Evolutionary conservation across 331 rosid genomes (phyloP).

Genomic region (Acacia concinna): DNA sequence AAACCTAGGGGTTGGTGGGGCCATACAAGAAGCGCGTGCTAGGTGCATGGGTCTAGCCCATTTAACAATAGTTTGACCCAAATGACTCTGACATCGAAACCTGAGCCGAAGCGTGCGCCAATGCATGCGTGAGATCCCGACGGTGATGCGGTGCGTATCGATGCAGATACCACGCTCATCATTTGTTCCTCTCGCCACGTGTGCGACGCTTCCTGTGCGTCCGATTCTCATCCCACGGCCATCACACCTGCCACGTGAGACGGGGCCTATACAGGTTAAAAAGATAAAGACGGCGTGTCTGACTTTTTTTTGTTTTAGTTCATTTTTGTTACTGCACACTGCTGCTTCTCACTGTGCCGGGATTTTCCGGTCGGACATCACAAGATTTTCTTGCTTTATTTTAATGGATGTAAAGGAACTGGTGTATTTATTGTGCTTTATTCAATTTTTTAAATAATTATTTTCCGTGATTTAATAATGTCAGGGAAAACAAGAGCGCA

Average conservation of each 20-base stretch:
- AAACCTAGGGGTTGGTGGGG: neutral
- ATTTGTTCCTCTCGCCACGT: slow-evolving; percentile 30
- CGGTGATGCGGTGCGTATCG: slow-evolving; percentile 40
- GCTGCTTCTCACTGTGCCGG: slow-evolving; percentile 36
- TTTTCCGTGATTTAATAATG: slow-evolving; percentile 11
- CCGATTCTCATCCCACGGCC: neutral
- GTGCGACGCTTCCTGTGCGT: neutral
- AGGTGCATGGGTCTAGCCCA: slow-evolving; percentile 46
- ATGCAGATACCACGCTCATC: slow-evolving; percentile 31
- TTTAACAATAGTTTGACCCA: slow-evolving; percentile 53
- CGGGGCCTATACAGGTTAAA: neutral
- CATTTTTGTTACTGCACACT: slow-evolving; percentile 37
- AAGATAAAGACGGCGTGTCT: slow-evolving; percentile 51
- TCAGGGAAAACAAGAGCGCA: neutral
- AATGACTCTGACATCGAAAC: slow-evolving; percentile 7
- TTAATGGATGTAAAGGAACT: neutral
- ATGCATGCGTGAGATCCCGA: slow-evolving; percentile 51
- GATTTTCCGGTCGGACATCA: slow-evolving; percentile 58
- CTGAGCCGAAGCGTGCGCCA: slow-evolving; percentile 54
- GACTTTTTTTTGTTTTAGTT: slow-evolving; percentile 6
- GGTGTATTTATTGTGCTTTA: neutral
- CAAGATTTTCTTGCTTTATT: slow-evolving; percentile 44
- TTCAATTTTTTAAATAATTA: neutral
- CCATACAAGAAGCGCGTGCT: neutral
- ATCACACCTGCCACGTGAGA: neutral